phyloP scores from a whole-genome alignment of 2,329 filamentous ascomycete genomes.

The Cordyceps militaris region DNA sequence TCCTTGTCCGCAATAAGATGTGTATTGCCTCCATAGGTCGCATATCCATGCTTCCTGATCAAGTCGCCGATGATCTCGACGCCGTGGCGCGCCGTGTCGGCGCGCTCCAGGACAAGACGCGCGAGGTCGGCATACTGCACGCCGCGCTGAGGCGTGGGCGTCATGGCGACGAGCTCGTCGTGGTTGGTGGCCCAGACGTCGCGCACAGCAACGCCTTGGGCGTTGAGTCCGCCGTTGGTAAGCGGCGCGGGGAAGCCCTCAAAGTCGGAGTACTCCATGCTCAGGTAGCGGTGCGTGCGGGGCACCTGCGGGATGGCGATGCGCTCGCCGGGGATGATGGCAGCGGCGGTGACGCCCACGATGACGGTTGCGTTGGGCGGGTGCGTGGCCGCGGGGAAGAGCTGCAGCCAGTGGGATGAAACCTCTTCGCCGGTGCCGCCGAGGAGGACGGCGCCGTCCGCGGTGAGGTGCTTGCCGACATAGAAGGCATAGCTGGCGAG shows the following conservation, averaged over 20 bases:
- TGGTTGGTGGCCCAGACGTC: conserved; percentile 35
- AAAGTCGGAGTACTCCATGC: conserved; percentile 29
- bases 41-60: conserved; percentile 32
- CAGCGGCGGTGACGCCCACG: conserved; percentile 34
- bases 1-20: conserved; percentile 32
- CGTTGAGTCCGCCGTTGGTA: conserved; percentile 37
- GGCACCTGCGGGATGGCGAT: conserved; percentile 21
- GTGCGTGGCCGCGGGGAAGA: conserved; percentile 35
- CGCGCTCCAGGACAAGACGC: conserved; percentile 33
- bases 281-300: conserved; percentile 23
- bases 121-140: conserved; percentile 36
- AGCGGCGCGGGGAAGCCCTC: conserved; percentile 36
- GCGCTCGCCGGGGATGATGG: conserved; percentile 26
- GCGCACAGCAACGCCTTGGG: conserved; percentile 33
- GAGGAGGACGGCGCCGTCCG: conserved; percentile 34
- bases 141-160: conserved; percentile 32
- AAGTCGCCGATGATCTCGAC: conserved; percentile 34
- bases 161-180: conserved; percentile 32
- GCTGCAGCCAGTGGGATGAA: conserved; percentile 39
- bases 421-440: conserved; percentile 42
- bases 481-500: conserved; percentile 42
- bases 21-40: conserved; percentile 36
- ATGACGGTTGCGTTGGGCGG: conserved; percentile 33
- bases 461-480: conserved; percentile 37
- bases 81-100: conserved; percentile 32